Percentiles rank a stretch among this genome's conserved stretches.
These are phyloP conservation scores for Beauveria medogensis DNA, from an alignment of 2,329 filamentous ascomycete species.

Conservation along the genomic window DNA sequence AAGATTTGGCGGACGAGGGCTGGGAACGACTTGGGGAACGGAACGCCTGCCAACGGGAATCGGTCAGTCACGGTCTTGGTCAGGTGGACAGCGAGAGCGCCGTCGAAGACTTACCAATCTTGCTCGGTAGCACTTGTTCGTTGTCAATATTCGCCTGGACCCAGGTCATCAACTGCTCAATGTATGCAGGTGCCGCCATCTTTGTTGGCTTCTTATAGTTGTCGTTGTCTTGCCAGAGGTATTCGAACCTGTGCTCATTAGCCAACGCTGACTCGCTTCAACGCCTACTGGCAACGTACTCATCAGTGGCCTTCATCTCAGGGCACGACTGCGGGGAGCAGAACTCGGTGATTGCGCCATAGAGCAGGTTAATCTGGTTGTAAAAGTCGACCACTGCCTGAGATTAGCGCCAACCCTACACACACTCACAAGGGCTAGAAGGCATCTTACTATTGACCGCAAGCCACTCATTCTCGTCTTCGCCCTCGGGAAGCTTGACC, in stretches of 20 bases:
- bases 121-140: constrained; percentile 87
- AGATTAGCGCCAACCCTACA: background rate
- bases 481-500: constrained; percentile 92
- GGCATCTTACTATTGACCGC: constrained; percentile 77
- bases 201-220: constrained; percentile 94
- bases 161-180: constrained; percentile 96
- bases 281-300: constrained; percentile 47
- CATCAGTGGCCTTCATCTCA: constrained; percentile 99
- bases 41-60: constrained; percentile 54
- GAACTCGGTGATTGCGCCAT: constrained; percentile 98
- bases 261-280: background rate
- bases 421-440: background rate
- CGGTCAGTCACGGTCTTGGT: background rate
- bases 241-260: constrained; percentile 66
- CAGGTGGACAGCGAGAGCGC: background rate
- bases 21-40: constrained; percentile 90
- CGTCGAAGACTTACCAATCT: constrained; percentile 53
- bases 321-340: constrained; percentile 95
- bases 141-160: constrained; percentile 94
- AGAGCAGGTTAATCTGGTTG: constrained; percentile 98
- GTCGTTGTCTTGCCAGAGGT: constrained; percentile 95
- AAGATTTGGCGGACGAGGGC: constrained; percentile 88
- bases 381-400: constrained; percentile 95
- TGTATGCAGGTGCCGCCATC: constrained; percentile 95
- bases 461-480: constrained; percentile 96